These are phyloP conservation scores for Leccinum incarnatum DNA, from an alignment of 768 basidiomycete species.

Conservation along the genomic window DNA sequence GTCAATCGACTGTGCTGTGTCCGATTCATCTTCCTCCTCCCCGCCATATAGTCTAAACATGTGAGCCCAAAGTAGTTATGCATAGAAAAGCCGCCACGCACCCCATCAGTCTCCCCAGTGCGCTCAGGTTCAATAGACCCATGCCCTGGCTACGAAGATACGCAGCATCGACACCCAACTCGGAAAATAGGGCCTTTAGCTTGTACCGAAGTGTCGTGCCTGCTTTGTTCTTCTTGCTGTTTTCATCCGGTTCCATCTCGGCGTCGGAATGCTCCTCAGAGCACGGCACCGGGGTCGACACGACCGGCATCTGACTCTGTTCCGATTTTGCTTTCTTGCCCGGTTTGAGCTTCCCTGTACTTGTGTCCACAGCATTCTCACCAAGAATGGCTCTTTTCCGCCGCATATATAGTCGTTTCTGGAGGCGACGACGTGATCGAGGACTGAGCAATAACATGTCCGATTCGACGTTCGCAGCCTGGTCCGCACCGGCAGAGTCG, in stretches of 20 bases:
- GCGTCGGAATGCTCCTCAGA: constrained; percentile 9
- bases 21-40: constrained; percentile 21
- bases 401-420: constrained; percentile 72
- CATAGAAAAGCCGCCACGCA: constrained; percentile 31
- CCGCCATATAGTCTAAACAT: constrained; percentile 26
- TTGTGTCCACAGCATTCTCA: constrained; percentile 25
- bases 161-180: constrained; percentile 44
- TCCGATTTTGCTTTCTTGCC: constrained; percentile 27
- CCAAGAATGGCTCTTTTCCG: constrained; percentile 54
- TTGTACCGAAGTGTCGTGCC: constrained; percentile 48
- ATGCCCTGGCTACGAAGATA: constrained; percentile 43
- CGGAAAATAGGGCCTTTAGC: constrained; percentile 39
- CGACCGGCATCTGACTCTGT: constrained; percentile 1
- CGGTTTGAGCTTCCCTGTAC: constrained; percentile 36
- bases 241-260: constrained; percentile 9
- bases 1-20: constrained; percentile 42
- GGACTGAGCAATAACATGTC: constrained; percentile 40
- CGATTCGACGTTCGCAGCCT: constrained; percentile 2
- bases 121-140: constrained; percentile 38
- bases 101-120: constrained; percentile 41
- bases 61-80: neutral
- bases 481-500: neutral
- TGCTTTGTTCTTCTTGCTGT: constrained; percentile 21
- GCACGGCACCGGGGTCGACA: constrained; percentile 8
- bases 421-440: constrained; percentile 48